Base-by-base conservation (phyloP, 441 rosid species). In the Gossypium lobatum region DNA sequence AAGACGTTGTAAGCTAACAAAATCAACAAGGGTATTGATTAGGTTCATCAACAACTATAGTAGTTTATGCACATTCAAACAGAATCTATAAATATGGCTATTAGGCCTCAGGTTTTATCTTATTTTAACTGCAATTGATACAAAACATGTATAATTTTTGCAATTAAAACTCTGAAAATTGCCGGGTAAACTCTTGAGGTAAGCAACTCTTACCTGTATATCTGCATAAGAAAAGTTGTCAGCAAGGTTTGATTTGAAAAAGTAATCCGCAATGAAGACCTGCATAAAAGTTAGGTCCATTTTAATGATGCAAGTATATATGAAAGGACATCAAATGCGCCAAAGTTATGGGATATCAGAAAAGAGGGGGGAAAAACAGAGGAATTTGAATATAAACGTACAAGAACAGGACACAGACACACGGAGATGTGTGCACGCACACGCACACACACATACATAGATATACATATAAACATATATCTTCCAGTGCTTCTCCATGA, bases 261-360 rank as follows among this genome's bases (percentile, higher is more conserved):
- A 91, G 84, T 91, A 95, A 83, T 95, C 99, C 23, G 86, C 82
- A 73, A 93, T 91, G 86, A 90, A 93, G 69, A 91, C 99, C 98
- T 95, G 88, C 86, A 86, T 50, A 65, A 64, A 63, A 78, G 59
- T 73, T 50, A 72, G 42, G 8, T 73, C 57, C 6, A 23, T 11
- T 18, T 62, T 65, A 65, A 45, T 64, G 13, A 54, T 45, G 21
- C 70, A 73, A 46, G 67, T 54, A 45, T 39, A 31, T 59, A 53
- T 23, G 28, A 58, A 53, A 48, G 68, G 64, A 60, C 25, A 53
- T 3, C 25, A 57, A 50, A 54, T 23, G 39, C 34, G 54, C 31
- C 20, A 75, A 34, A 50, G 50, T 61, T 37, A 18, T n/a, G 28
- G 1, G 39, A 31, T 17, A 55, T 57, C 61, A 70, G 50, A 63